These are phyloP conservation scores for Heterobasidion parviporum DNA, from an alignment of 1,284 basidiomycete species.

Conservation along the genomic window DNA sequence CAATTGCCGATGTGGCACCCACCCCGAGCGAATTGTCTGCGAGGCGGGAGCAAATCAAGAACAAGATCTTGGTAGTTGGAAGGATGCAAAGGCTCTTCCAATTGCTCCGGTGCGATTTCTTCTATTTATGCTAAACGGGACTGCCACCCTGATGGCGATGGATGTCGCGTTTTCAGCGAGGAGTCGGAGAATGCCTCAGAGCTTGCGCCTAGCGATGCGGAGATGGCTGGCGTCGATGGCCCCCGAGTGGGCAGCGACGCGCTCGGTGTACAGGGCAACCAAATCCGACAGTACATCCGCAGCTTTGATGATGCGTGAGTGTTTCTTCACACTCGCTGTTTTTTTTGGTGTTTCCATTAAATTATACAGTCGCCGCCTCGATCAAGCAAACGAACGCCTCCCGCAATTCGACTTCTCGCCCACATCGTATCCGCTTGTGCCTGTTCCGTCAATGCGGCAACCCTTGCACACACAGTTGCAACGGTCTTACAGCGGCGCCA, in stretches of 20 bases:
- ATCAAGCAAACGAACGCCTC: conserved; percentile 89
- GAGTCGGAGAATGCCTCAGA: conserved; percentile 94
- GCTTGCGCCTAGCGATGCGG: conserved; percentile 47
- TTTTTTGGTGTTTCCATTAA: background rate
- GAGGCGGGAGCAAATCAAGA: conserved; percentile 82
- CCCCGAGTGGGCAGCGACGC: conserved; percentile 37
- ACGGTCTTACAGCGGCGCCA: conserved; percentile 30
- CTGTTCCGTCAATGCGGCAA: conserved; percentile 56
- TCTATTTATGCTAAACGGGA: background rate
- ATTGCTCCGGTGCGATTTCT: conserved; percentile 60
- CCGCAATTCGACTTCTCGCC: conserved; percentile 48
- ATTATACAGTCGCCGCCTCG: conserved; percentile 69
- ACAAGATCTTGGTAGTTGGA: conserved; percentile 92
- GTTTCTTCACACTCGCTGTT: background rate
- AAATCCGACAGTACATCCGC: conserved; percentile 77
- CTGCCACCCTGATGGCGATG: background rate
- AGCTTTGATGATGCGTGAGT: conserved; percentile 90
- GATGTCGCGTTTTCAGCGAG: conserved; percentile 45
- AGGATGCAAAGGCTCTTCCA: conserved; percentile 90
- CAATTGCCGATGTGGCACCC: conserved; percentile 23
- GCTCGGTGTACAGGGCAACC: conserved; percentile 46
- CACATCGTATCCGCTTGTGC: conserved; percentile 37
- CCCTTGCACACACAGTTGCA: conserved; percentile 22
- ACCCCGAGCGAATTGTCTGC: conserved; percentile 32
- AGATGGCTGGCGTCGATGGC: conserved; percentile 30